A percentile compares a stretch with the other conserved stretches of the same genome.
Conservation (phyloP, 2,329 filamentous ascomycete genomes). For the Epichloe sibirici region DNA sequence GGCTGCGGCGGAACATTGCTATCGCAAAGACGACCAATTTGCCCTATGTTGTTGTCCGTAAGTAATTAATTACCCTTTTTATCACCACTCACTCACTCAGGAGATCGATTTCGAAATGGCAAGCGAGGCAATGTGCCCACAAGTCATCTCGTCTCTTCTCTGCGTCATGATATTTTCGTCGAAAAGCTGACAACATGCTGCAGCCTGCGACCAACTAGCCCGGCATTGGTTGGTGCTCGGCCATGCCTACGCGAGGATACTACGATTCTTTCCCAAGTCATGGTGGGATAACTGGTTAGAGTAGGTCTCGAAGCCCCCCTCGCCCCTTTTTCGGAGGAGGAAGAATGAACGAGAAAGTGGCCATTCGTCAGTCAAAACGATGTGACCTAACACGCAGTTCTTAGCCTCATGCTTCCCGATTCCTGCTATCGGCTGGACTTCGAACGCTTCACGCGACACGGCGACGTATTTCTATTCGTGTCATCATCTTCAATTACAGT, state of each 20-base stretch:
- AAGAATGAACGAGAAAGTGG: too few species aligned
- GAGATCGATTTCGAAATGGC: too few species aligned
- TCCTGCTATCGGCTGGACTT: slow-evolving; percentile 46
- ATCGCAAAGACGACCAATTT: slow-evolving; percentile 38
- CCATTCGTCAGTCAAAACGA: too few species aligned
- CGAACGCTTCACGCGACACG: slow-evolving; percentile 43
- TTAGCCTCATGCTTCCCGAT: slow-evolving; percentile 43
- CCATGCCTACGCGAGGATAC: slow-evolving; percentile 40
- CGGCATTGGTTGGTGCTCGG: slow-evolving; percentile 27
- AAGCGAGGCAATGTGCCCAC: too few species aligned
- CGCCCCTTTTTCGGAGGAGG: too few species aligned
- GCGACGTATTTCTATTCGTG: slow-evolving; percentile 54
- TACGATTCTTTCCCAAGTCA: slow-evolving; percentile 40
- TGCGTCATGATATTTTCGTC: too few species aligned
- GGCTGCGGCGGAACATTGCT: slow-evolving; percentile 33
- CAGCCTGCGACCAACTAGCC: slow-evolving; percentile 2
- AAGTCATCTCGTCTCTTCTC: too few species aligned
- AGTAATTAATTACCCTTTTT: slow-evolving; percentile 15
- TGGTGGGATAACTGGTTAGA: slow-evolving; percentile 47
- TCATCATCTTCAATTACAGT: slow-evolving; percentile 41
- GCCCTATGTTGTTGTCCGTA: slow-evolving; percentile 42
- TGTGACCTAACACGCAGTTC: background rate
- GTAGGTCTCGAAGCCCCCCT: slow-evolving; percentile 23
- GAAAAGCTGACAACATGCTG: background rate
- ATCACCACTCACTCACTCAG: background rate